phyloP scores from a whole-genome alignment of 495 filamentous ascomycete species.

The Viridothelium virens region DNA sequence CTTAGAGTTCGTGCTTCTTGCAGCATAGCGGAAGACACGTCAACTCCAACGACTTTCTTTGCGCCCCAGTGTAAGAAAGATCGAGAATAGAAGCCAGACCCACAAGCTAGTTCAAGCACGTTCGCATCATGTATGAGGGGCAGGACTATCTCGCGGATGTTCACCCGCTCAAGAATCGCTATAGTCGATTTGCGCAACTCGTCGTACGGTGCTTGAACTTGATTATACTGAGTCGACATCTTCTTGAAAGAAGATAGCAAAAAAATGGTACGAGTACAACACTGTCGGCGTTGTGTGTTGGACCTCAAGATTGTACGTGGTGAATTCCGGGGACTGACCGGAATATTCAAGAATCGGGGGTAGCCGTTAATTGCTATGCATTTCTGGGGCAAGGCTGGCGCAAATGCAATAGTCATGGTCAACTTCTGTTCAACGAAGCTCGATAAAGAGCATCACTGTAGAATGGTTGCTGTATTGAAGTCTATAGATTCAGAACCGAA shows the following conservation, averaged over 20 bases:
- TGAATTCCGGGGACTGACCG: no score
- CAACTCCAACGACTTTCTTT: conserved; percentile 15
- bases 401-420: no score
- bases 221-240: conserved; percentile 18
- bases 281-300: no score
- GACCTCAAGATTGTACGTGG: no score
- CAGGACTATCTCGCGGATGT: conserved; percentile 20
- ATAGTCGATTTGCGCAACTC: conserved; percentile 17
- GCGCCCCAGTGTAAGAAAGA: conserved; percentile 28
- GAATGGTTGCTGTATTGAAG: neutral
- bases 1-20: neutral
- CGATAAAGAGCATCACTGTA: no score
- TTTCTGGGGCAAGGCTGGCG: no score
- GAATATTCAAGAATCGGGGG: no score
- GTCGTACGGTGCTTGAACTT: conserved; percentile 20
- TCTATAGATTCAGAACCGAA: neutral
- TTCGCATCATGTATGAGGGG: conserved; percentile 21
- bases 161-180: conserved; percentile 21
- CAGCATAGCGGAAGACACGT: conserved; percentile 17
- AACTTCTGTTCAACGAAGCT: no score
- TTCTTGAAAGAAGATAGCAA: neutral
- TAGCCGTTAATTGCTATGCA: no score
- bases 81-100: conserved; percentile 26
- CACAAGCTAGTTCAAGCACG: conserved; percentile 35
- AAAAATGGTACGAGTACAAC: no score